Conservation (phyloP, 2,329 filamentous ascomycete species). For the Colletotrichum abscissum region DNA sequence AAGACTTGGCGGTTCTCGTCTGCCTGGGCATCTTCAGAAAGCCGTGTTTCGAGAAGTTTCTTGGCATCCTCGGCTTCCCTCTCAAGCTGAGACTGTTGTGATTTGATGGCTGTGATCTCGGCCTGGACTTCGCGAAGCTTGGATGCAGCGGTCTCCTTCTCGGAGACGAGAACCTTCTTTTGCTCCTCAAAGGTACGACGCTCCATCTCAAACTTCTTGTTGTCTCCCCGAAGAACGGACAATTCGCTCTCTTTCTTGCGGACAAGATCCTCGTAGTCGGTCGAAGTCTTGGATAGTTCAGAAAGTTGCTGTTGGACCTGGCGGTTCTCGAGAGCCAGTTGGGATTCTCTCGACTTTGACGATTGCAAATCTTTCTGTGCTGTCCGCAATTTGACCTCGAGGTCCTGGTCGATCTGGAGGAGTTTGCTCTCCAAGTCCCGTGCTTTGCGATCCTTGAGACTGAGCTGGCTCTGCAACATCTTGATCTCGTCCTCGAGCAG, state of each 20-base stretch:
- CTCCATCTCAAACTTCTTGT: slow-evolving; percentile 85
- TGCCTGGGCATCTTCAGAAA: slow-evolving; percentile 90
- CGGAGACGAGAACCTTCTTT: slow-evolving; percentile 74
- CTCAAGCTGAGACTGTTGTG: slow-evolving; percentile 85
- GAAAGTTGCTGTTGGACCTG: slow-evolving; percentile 87
- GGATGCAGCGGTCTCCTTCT: slow-evolving; percentile 82
- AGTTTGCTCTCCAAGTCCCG: slow-evolving; percentile 88
- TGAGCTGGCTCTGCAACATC: slow-evolving; percentile 90
- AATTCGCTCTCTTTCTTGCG: slow-evolving; percentile 95
- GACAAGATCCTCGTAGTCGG: slow-evolving; percentile 94
- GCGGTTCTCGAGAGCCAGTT: slow-evolving; percentile 82
- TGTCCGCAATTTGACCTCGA: slow-evolving; percentile 84
- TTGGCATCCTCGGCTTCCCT: slow-evolving; percentile 92
- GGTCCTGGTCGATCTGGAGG: slow-evolving; percentile 86
- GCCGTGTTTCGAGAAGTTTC: slow-evolving; percentile 84
- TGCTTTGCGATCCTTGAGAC: slow-evolving; percentile 88
- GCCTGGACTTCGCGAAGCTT: slow-evolving; percentile 88
- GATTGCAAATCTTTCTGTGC: slow-evolving; percentile 84
- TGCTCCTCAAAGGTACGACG: slow-evolving; percentile 83
- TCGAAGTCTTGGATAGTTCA: slow-evolving; percentile 89
- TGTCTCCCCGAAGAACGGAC: slow-evolving; percentile 83
- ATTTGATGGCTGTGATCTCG: slow-evolving; percentile 86
- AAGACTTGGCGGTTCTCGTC: slow-evolving; percentile 84
- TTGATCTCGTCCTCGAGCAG: slow-evolving; percentile 85
- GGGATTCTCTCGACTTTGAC: slow-evolving; percentile 78